Evolutionary conservation across 1,284 basidiomycete genomes (phyloP).

Genomic region (Vanrija sp.): DNA sequence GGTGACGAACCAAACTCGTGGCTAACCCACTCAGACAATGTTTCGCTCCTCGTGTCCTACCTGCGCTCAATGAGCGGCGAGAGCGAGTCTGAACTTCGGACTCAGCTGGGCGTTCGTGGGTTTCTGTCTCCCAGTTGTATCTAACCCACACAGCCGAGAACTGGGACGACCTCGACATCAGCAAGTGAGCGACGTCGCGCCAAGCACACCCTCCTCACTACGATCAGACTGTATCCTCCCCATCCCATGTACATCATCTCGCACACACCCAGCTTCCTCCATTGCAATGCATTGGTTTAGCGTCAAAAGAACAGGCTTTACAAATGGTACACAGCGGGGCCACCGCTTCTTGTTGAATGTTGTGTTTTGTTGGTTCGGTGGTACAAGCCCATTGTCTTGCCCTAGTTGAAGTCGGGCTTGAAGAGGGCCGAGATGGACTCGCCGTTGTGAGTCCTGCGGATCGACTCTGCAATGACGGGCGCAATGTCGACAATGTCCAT

Average conservation of each 20-base stretch:
- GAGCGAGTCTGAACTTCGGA: too few species aligned
- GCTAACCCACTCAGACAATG: too few species aligned
- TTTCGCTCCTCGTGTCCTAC: too few species aligned
- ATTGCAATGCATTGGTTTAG: slow-evolving; percentile 16
- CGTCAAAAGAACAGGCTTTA: background rate
- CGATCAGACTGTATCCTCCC: background rate
- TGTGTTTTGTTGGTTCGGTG: background rate
- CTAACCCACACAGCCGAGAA: slow-evolving; percentile 15
- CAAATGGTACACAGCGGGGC: slow-evolving; percentile 11
- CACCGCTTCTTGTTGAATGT: background rate
- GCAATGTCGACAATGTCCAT: slow-evolving; percentile 72
- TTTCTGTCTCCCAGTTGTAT: background rate
- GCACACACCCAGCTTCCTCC: background rate
- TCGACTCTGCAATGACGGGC: slow-evolving; percentile 89
- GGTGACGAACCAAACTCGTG: slow-evolving; percentile 18
- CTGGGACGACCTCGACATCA: slow-evolving; percentile 22
- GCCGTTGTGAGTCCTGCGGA: slow-evolving; percentile 93
- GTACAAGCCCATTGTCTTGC: background rate
- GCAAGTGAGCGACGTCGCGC: background rate
- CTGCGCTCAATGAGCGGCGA: too few species aligned
- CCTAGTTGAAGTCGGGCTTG: slow-evolving; percentile 32
- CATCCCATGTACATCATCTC: background rate
- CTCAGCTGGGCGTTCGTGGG: background rate
- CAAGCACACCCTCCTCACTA: background rate
- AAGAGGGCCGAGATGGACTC: slow-evolving; percentile 46